Evolutionary conservation across 331 rosid species (phyloP), one percentile per base, ranked within the genome.

Genomic region (Cydonia oblonga): DNA sequence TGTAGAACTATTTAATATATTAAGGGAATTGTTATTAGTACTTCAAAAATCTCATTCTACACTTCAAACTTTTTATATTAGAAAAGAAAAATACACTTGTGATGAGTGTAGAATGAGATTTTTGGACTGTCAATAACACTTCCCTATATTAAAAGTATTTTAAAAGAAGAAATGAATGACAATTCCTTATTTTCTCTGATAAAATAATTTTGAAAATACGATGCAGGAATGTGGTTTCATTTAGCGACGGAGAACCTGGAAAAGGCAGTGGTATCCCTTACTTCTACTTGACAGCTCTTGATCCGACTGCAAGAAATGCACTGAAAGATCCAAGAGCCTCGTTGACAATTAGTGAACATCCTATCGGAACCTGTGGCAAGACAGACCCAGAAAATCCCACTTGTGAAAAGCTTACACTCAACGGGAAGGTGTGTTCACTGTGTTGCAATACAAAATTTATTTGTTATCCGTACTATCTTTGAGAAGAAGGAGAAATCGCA

Each of bases 271-370:
- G 98, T 77, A 79, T 85, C 70, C 96, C 97, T 16, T 93, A 85
- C 89, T 93, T 93, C 79, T 93, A 89, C 92, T 79, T 93, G 85
- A 89, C 98, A 56, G 64, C 89, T 76, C 90, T 93, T 10, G 98
- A 93, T 74, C 98, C 98, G 9, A 91, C 95, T n/a, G 92, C 97
- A 1, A 85, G 83, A 78, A 68, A 93, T 66, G 96, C 90, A 29
- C 22, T 77, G 73, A 72, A 83, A 71, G 95, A 90, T 33, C 81
- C 75, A 38, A 90, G 88, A 75, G 90, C 95, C 74, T 93, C 97
- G 12, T 86, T 93, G 69, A 84, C 97, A 1, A 75, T 89, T 65
- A 90, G 96, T 24, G 97, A 93, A 61, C 73, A 87, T 79, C 85
- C 98, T 71, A 64, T 93, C 30, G 96, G 97, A 76, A 89, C 96